Percentiles rank a stretch among this genome's conserved stretches.
Conservation (phyloP, 2,329 filamentous ascomycete genomes). For the Huntiella moniliformis region DNA sequence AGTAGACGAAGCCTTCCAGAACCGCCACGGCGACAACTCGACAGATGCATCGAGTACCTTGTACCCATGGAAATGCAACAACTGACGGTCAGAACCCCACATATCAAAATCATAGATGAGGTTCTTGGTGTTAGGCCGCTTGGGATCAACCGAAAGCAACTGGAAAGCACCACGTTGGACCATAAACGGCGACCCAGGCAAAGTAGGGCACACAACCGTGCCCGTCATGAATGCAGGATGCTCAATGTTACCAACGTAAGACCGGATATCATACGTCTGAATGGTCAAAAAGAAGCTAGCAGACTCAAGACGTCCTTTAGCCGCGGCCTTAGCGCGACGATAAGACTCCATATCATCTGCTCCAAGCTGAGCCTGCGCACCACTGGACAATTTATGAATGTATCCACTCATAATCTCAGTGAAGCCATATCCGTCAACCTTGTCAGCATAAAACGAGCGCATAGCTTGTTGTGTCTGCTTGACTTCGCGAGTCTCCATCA, state of each 20-base stretch:
- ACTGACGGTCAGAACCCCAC: slow-evolving; percentile 31
- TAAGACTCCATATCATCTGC: slow-evolving; percentile 32
- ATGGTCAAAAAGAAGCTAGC: slow-evolving; percentile 41
- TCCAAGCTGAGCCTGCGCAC: slow-evolving; percentile 17
- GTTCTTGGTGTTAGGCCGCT: slow-evolving; percentile 37
- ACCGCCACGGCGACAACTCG: slow-evolving; percentile 33
- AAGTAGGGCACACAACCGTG: slow-evolving; percentile 35
- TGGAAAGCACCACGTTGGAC: slow-evolving; percentile 38
- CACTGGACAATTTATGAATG: slow-evolving; percentile 30
- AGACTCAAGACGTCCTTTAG: slow-evolving; percentile 33
- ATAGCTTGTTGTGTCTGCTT: slow-evolving; percentile 20
- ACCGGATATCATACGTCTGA: slow-evolving; percentile 32
- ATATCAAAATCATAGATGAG: slow-evolving; percentile 45
- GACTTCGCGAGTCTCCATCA: slow-evolving; percentile 22
- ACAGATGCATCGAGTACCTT: slow-evolving; percentile 43
- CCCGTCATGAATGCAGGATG: slow-evolving; percentile 38
- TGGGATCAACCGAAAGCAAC: slow-evolving; percentile 33
- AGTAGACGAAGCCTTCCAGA: slow-evolving; percentile 44
- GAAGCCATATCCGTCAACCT: slow-evolving; percentile 36
- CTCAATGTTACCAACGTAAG: slow-evolving; percentile 26
- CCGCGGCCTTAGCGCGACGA: slow-evolving; percentile 31
- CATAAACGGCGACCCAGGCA: slow-evolving; percentile 40
- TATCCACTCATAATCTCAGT: slow-evolving; percentile 47
- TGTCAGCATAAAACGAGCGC: slow-evolving; percentile 23
- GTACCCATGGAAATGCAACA: slow-evolving; percentile 40